Conservation (phyloP, 495 filamentous ascomycete species). For the Hypoxylon lienhwacheense region DNA sequence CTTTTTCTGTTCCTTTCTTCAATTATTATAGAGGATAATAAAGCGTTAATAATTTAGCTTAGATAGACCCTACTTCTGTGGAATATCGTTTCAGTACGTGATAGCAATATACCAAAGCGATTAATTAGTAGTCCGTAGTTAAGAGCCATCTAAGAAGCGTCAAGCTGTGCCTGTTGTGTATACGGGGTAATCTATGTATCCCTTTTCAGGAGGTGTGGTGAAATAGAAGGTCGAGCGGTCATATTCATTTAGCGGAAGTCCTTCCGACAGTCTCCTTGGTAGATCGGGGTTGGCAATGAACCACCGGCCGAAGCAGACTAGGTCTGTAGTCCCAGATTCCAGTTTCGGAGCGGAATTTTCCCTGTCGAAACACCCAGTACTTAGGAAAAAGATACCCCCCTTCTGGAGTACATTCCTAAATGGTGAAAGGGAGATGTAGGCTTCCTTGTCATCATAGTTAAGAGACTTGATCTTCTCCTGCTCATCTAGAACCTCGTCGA, state of each 20-base stretch:
- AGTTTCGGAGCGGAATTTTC: slow-evolving; percentile 52
- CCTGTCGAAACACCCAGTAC: slow-evolving; percentile 61
- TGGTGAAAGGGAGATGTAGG: slow-evolving; percentile 49
- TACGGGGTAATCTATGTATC: slow-evolving; percentile 62
- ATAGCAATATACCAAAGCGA: no score
- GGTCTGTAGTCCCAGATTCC: slow-evolving; percentile 53
- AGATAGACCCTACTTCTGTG: no score
- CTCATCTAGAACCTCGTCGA: slow-evolving; percentile 54
- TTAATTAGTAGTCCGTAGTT: no score
- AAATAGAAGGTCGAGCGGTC: slow-evolving; percentile 62
- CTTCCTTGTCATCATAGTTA: slow-evolving; percentile 43
- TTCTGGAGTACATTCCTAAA: slow-evolving; percentile 50
- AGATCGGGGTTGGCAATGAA: slow-evolving; percentile 73
- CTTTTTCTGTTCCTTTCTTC: no score
- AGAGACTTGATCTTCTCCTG: slow-evolving; percentile 46
- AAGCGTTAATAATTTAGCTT: no score
- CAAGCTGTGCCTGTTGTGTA: slow-evolving; percentile 5
- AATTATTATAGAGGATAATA: no score
- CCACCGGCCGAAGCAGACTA: slow-evolving; percentile 55
- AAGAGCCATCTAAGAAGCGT: no score
- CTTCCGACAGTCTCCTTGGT: slow-evolving; percentile 58
- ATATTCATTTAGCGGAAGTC: slow-evolving; percentile 57
- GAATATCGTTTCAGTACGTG: no score
- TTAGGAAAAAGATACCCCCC: slow-evolving; percentile 50
- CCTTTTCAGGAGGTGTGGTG: slow-evolving; percentile 47